Conservation (phyloP, 2,329 filamentous ascomycete genomes). For the Fusarium chuoi region DNA sequence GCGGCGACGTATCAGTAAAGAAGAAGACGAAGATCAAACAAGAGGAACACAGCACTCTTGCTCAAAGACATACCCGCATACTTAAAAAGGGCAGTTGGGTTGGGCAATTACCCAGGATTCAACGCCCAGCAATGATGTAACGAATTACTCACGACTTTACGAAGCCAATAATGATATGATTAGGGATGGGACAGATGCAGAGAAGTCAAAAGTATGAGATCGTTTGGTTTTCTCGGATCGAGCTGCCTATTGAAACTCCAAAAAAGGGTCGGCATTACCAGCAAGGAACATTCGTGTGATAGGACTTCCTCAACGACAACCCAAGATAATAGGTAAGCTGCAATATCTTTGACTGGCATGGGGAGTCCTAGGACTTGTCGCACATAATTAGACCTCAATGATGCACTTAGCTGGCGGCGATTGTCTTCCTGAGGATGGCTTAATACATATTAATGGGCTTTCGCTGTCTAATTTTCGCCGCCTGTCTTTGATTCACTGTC, state of each 20-base stretch:
- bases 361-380: neutral
- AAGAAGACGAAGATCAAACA: neutral
- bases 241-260: slow-evolving; percentile 1
- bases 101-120: slow-evolving; percentile 10
- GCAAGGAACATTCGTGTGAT: neutral
- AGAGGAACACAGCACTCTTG: slow-evolving; percentile 45
- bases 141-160: slow-evolving; percentile 38
- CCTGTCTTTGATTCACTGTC: neutral
- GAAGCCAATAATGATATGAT: slow-evolving; percentile 24
- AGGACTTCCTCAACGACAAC: neutral
- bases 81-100: neutral
- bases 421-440: neutral
- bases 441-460: neutral
- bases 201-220: slow-evolving; percentile 28
- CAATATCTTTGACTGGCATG: neutral
- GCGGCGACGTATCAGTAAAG: slow-evolving; percentile 16
- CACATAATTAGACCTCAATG: neutral
- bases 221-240: slow-evolving; percentile 3
- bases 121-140: slow-evolving; percentile 33
- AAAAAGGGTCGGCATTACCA: neutral
- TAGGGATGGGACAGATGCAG: slow-evolving; percentile 4
- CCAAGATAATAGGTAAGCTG: neutral
- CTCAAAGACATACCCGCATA: neutral
- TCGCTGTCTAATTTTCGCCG: neutral
- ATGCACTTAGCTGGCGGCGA: neutral